Evolutionary conservation across 306 rosid genomes (phyloP).

Genomic region (Vigna nakashimae): DNA sequence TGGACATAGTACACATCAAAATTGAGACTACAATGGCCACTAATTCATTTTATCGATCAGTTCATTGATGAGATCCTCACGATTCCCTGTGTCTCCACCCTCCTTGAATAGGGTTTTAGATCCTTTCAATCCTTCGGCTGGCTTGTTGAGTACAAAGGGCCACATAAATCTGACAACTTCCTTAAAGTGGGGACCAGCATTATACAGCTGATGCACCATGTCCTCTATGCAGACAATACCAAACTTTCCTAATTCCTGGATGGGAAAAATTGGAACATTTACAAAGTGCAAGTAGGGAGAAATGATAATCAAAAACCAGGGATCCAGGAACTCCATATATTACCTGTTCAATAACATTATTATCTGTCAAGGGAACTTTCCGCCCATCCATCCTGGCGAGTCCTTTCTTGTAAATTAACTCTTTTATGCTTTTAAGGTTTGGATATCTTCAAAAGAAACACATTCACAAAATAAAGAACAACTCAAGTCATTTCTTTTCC

Average conservation of each 20-base stretch:
- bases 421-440: constrained; percentile 78
- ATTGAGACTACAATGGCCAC: neutral
- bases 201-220: constrained; percentile 77
- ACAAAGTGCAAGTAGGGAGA: neutral
- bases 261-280: constrained; percentile 9
- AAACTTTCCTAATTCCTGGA: constrained; percentile 73
- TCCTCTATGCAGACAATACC: constrained; percentile 87
- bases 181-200: constrained; percentile 79
- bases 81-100: constrained; percentile 89
- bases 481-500: too few species aligned
- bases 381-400: constrained; percentile 59
- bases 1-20: constrained; percentile 20
- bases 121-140: constrained; percentile 67
- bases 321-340: constrained; percentile 2
- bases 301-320: constrained; percentile 12
- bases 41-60: constrained; percentile 81
- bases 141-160: constrained; percentile 83
- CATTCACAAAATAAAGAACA: constrained; percentile 10
- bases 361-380: constrained; percentile 91
- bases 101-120: constrained; percentile 62
- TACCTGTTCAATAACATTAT: constrained; percentile 85
- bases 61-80: constrained; percentile 78
- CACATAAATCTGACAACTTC: constrained; percentile 73
- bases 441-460: constrained; percentile 68
- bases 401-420: constrained; percentile 82